These are phyloP conservation scores for Sporothrix schenckii DNA, from an alignment of 2,329 filamentous ascomycete species.

Conservation along the genomic window DNA sequence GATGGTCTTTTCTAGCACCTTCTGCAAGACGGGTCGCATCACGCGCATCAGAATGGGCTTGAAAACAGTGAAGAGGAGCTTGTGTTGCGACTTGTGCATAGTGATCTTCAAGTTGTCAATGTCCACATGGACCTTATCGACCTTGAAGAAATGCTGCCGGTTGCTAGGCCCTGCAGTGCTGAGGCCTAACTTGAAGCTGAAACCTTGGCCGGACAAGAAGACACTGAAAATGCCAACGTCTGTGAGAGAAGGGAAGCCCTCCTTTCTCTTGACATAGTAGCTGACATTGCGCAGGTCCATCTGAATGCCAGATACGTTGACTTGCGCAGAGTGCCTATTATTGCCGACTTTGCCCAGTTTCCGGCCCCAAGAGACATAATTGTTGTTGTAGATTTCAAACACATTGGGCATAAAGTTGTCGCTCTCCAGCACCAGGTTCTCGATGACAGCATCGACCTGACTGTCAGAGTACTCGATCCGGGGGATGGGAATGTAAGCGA, in stretches of 20 bases:
- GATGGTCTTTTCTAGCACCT: constrained; percentile 86
- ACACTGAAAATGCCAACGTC: constrained; percentile 90
- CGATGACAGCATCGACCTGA: constrained; percentile 82
- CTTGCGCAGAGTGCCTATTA: constrained; percentile 77
- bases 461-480: constrained; percentile 90
- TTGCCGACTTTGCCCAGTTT: constrained; percentile 85
- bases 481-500: constrained; percentile 89
- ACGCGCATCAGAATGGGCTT: constrained; percentile 86
- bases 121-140: constrained; percentile 83
- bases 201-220: constrained; percentile 80
- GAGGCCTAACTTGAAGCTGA: constrained; percentile 89
- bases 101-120: constrained; percentile 84
- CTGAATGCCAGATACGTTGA: constrained; percentile 87
- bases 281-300: constrained; percentile 89
- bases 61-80: constrained; percentile 81
- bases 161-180: constrained; percentile 78
- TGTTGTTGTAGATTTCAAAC: constrained; percentile 84
- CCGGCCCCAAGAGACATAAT: constrained; percentile 93
- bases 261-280: constrained; percentile 93
- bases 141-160: constrained; percentile 85
- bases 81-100: constrained; percentile 93
- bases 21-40: constrained; percentile 80
- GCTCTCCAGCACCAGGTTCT: constrained; percentile 93
- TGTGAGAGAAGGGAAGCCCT: constrained; percentile 84
- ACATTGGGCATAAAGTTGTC: constrained; percentile 97